Evolutionary conservation across 2,329 filamentous ascomycete genomes (phyloP).

Genomic region (Thielaviopsis musarum): DNA sequence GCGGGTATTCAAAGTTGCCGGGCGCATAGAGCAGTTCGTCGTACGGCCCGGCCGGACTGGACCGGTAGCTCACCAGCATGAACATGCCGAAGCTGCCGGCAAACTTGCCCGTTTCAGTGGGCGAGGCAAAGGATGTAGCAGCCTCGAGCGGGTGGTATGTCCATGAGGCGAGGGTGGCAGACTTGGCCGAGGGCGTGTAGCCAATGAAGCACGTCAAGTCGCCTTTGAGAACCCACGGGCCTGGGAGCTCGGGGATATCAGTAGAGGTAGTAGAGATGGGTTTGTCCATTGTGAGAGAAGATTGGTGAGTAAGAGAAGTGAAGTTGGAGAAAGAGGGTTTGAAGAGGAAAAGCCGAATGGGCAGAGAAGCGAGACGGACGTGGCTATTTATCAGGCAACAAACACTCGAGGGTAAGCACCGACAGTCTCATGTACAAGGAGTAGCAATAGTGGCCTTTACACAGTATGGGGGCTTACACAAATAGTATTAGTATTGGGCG

Average conservation of each 20-base stretch:
- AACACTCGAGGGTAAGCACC: too few relatives aligned
- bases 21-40: slow-evolving; percentile 34
- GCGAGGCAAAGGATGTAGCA: slow-evolving; percentile 22
- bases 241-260: background rate
- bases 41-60: slow-evolving; percentile 35
- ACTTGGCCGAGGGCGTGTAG: background rate
- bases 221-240: slow-evolving; percentile 2
- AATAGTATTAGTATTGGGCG: too few relatives aligned
- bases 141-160: slow-evolving; percentile 25
- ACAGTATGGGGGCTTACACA: too few relatives aligned
- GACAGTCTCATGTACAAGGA: too few relatives aligned
- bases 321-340: too few relatives aligned
- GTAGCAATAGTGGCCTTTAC: too few relatives aligned
- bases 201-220: background rate
- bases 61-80: slow-evolving; percentile 33
- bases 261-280: background rate
- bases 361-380: too few relatives aligned
- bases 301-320: background rate
- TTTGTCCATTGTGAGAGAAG: background rate
- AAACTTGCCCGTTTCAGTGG: slow-evolving; percentile 20
- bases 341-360: too few relatives aligned
- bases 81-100: slow-evolving; percentile 30
- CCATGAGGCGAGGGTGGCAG: slow-evolving; percentile 15
- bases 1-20: slow-evolving; percentile 27
- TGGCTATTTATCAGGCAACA: too few relatives aligned